Evolutionary conservation across 108 stramenopile species (phyloP).

Genomic region (Cyclostephanos invisitatus): DNA sequence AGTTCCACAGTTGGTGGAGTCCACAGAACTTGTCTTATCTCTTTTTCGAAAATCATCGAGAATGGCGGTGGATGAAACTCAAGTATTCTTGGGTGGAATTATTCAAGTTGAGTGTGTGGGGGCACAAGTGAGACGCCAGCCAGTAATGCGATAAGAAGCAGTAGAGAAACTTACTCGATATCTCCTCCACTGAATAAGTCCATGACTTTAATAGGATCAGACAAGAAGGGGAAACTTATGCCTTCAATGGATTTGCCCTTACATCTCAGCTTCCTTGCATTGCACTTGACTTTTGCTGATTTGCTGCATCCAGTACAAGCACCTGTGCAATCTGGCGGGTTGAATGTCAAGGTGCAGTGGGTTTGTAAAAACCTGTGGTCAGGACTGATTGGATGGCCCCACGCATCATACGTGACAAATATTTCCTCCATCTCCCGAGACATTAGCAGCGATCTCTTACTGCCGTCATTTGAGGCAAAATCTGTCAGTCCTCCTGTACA

Average conservation of each 20-base stretch:
- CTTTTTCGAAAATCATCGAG: constrained; percentile 17
- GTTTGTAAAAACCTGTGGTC: neutral
- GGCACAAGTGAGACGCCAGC: neutral
- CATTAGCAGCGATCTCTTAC: neutral
- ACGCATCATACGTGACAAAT: constrained; percentile 21
- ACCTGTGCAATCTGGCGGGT: constrained; percentile 11
- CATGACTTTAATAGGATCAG: constrained; percentile 21
- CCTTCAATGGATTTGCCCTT: constrained; percentile 23
- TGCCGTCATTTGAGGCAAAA: constrained; percentile 11
- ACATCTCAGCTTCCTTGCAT: constrained; percentile 19
- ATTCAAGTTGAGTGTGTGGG: neutral
- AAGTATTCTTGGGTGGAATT: constrained; percentile 3
- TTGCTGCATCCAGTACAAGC: constrained; percentile 3
- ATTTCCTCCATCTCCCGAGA: constrained; percentile 27
- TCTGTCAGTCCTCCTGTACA: constrained; percentile 7
- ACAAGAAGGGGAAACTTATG: constrained; percentile 27
- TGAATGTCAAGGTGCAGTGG: constrained; percentile 1
- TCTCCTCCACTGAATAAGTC: constrained; percentile 26
- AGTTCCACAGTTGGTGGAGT: constrained; percentile 18
- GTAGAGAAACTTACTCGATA: constrained; percentile 8
- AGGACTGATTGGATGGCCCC: constrained; percentile 16
- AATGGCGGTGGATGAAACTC: constrained; percentile 28
- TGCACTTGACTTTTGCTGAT: constrained; percentile 18
- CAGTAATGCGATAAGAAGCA: neutral
- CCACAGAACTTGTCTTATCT: constrained; percentile 6